Evolutionary conservation across 257 asterid species (phyloP), one percentile per base, ranked within the genome.

Genomic region (Ocimum tenuiflorum): DNA sequence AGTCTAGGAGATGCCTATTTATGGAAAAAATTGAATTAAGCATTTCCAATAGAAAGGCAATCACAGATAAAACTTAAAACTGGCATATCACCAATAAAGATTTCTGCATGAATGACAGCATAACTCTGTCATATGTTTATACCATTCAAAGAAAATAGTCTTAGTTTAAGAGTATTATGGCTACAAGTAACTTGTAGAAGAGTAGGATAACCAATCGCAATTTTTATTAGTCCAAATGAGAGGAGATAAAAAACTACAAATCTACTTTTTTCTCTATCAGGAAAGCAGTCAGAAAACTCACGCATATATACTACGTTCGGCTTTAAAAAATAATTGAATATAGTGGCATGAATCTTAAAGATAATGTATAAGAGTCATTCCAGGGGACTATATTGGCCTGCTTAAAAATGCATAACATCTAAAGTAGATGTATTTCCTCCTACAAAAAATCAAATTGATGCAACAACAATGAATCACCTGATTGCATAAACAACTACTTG

Each of bases 401-500:
- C 50, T 12, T 29, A 20, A 14, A 39, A 57, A 45, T 36, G 35
- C 9, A 55, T 36, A 13, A 24, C 8, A 29, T 66, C 66, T 50
- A n/a, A 63, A 46, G 68, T 39, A 57, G 14, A 35, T 49, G 47
- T 61, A 47, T 55, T 36, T 60, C 56, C 19, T 31, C 13, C 23
- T 31, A 49, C 3, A 38, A 63, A 42, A 19, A 48, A 58, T 23
- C 15, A 7, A 48, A 19, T 48, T 42, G 14, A 31, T 45, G 11
- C 3, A 54, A 18, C 12, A 20, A 18, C 2, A 22, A 27, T 36
- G 20, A 36, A 42, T 73, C 75, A 92, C 99, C 97, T 90, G 79
- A 86, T 81, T 15, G 96, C 88, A 78, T 74, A 85, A 57, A 77
- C 87, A 63, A 75, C 82, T 6, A 94, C 61, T 69, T 83, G 94